These are phyloP conservation scores for Betula pendula DNA, from an alignment of 306 rosid species.

Conservation along the genomic window DNA sequence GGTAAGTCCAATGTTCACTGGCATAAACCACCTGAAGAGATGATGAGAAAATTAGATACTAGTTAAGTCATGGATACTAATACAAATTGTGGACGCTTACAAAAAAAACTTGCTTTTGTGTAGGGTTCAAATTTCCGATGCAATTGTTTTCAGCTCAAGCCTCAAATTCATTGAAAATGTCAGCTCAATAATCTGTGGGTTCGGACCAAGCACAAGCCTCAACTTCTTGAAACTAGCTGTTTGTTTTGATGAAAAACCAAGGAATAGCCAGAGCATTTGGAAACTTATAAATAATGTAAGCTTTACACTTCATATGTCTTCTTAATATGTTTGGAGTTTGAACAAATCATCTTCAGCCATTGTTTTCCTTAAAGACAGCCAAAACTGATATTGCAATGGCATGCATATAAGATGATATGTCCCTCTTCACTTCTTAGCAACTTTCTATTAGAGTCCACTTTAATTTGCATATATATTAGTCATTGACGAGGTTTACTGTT, in stretches of 20 bases:
- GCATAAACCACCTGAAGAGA: conserved; percentile 92
- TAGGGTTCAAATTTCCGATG: neutral
- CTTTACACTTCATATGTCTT: neutral
- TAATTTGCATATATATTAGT: neutral
- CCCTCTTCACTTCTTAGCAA: neutral
- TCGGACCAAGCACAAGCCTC: neutral
- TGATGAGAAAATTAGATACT: neutral
- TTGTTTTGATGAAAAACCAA: neutral
- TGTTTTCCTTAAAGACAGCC: too few relatives aligned
- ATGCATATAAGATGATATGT: too few relatives aligned
- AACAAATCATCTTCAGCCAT: neutral
- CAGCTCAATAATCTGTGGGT: neutral
- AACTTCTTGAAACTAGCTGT: neutral
- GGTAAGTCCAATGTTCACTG: conserved; percentile 69
- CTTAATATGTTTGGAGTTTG: neutral
- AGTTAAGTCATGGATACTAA: neutral
- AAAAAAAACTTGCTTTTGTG: neutral
- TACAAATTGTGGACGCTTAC: neutral
- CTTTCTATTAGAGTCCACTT: neutral
- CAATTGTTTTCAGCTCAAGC: neutral
- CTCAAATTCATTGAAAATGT: neutral
- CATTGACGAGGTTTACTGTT: neutral
- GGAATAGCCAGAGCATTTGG: neutral
- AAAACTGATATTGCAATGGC: too few relatives aligned
- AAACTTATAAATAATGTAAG: neutral